Conservation (phyloP, 179 eudicot species). For the Dionaea muscipula region DNA sequence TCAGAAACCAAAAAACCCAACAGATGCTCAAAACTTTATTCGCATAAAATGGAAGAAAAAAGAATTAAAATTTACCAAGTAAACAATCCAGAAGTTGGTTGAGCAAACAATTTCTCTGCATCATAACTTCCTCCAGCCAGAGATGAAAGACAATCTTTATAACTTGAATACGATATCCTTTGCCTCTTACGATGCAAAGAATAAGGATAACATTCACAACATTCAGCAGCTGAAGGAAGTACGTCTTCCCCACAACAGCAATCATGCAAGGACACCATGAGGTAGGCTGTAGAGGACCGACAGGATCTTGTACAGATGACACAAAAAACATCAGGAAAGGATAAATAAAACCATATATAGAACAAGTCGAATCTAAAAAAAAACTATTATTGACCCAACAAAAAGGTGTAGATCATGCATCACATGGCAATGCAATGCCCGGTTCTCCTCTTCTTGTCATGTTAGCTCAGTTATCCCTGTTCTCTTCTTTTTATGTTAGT, state of each 20-base stretch:
- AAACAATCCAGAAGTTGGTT: slow-evolving; percentile 11
- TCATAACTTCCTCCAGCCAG: slow-evolving; percentile 10
- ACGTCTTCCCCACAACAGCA: slow-evolving; percentile 7
- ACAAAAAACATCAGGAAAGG: no score
- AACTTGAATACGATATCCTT: slow-evolving; percentile 14
- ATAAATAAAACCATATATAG: no score
- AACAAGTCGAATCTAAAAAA: no score
- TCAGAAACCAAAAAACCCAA: background rate
- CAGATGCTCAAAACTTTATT: background rate
- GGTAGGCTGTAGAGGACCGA: no score
- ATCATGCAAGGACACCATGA: slow-evolving; percentile 30
- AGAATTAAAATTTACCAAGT: slow-evolving; percentile 7
- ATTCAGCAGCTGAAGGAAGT: slow-evolving; percentile 6
- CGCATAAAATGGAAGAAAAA: background rate
- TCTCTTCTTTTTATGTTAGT: no score
- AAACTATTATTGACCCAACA: no score
- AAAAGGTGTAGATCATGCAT: no score
- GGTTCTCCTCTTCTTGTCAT: no score
- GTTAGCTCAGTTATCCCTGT: no score
- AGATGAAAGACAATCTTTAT: slow-evolving; percentile 4
- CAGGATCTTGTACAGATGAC: no score
- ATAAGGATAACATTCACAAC: slow-evolving; percentile 5
- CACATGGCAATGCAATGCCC: no score
- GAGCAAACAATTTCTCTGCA: slow-evolving; percentile 4
- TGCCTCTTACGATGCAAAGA: slow-evolving; percentile 20